Percentiles rank a stretch among this genome's conserved stretches.
Evolutionary conservation across 805 yeast genomes (phyloP).

Genomic region (Teunomyces kruisii): DNA sequence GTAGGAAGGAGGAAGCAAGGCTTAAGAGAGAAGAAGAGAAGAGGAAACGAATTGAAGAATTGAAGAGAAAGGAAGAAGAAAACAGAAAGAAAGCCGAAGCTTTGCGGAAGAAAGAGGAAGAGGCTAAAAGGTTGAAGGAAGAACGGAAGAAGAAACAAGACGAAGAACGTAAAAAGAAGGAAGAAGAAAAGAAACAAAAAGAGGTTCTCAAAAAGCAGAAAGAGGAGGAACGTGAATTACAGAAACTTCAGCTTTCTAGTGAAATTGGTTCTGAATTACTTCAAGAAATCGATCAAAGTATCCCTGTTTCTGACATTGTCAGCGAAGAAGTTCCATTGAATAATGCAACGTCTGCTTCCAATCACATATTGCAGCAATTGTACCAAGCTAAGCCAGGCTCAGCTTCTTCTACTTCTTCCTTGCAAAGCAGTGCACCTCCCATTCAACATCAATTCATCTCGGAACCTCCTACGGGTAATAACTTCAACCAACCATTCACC

Average conservation of each 20-base stretch:
- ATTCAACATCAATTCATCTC: constrained; percentile 3
- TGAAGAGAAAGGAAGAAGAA: constrained; percentile 33
- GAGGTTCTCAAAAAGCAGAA: constrained; percentile 11
- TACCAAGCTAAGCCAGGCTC: constrained; percentile 33
- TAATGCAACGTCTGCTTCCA: constrained; percentile 4
- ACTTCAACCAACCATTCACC: constrained; percentile 1
- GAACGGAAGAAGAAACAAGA: constrained; percentile 24
- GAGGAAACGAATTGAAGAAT: constrained; percentile 40
- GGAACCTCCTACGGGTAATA: not conserved
- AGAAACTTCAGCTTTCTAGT: constrained; percentile 9
- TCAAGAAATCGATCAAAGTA: constrained; percentile 15
- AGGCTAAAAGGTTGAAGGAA: constrained; percentile 23
- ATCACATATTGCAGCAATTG: constrained; percentile 33
- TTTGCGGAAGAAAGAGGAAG: constrained; percentile 29
- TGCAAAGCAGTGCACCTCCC: constrained; percentile 4
- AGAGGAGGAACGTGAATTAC: constrained; percentile 12
- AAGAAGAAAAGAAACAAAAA: constrained; percentile 23
- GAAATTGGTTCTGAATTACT: constrained; percentile 11
- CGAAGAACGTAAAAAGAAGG: constrained; percentile 22
- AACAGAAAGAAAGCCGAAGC: constrained; percentile 30
- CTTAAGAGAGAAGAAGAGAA: constrained; percentile 50
- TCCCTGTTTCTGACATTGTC: not conserved
- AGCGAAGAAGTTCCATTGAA: constrained; percentile 2
- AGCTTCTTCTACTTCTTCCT: constrained; percentile 1
- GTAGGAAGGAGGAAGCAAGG: constrained; percentile 37